Evolutionary conservation across 75 land plant genomes (phyloP).

Genomic region (Selaginella tamariscina): DNA sequence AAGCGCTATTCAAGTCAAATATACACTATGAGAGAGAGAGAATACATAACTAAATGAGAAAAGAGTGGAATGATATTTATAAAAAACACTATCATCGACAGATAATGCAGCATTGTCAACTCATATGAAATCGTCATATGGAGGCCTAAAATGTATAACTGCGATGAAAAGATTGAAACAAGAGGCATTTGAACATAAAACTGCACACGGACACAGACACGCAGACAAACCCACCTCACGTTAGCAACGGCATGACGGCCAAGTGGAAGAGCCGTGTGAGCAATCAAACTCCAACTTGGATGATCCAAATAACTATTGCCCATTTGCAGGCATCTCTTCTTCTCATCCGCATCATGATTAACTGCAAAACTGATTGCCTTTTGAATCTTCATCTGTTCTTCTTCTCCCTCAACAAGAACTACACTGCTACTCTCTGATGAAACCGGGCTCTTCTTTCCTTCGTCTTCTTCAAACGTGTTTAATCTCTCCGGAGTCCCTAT

Average conservation of each 20-base stretch:
- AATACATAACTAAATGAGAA: no score
- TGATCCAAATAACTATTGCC: no score
- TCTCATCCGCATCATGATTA: background rate
- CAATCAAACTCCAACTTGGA: constrained; percentile 42
- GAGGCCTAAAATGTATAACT: no score
- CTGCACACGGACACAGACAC: no score
- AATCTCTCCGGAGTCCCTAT: background rate
- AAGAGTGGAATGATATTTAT: no score
- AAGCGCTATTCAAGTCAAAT: no score
- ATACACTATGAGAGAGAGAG: no score
- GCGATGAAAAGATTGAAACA: no score
- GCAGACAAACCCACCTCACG: constrained; percentile 71
- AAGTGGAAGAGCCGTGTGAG: constrained; percentile 53
- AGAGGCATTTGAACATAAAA: no score
- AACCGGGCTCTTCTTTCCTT: background rate
- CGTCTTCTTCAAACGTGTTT: background rate
- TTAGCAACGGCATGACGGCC: constrained; percentile 33
- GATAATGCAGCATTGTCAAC: no score
- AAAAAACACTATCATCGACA: no score
- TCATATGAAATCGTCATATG: no score
- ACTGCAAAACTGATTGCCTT: background rate
- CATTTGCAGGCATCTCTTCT: background rate
- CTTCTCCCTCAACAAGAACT: background rate
- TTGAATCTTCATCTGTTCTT: background rate
- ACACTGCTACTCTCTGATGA: background rate